These are phyloP conservation scores for Anisodus acutangulus DNA, from an alignment of 257 asterid genomes.

Conservation along the genomic window DNA sequence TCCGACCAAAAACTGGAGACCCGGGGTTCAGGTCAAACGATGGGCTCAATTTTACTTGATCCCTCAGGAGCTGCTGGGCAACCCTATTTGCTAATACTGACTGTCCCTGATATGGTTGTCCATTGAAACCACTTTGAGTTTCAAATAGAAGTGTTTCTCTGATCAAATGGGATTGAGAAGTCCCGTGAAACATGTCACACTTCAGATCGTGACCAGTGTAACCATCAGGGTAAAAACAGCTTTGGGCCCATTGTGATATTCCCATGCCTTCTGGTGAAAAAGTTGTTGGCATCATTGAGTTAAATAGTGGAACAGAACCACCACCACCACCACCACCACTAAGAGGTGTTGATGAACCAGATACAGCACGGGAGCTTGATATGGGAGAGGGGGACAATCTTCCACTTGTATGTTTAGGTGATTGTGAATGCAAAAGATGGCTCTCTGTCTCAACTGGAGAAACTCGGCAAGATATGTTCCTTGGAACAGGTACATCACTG, in stretches of 20 bases:
- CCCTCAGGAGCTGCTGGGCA: slow-evolving; percentile 53
- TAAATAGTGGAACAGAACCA: slow-evolving; percentile 29
- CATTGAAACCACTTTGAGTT: slow-evolving; percentile 36
- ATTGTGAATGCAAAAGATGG: slow-evolving; percentile 21
- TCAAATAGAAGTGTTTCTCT: slow-evolving; percentile 42
- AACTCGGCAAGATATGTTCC: slow-evolving; percentile 20
- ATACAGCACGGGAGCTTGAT: slow-evolving; percentile 32
- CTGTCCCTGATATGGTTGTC: slow-evolving; percentile 44
- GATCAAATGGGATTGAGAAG: slow-evolving; percentile 51
- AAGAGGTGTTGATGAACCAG: slow-evolving; percentile 41
- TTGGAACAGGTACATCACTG: slow-evolving; percentile 16
- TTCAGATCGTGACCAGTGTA: slow-evolving; percentile 36
- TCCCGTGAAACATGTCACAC: slow-evolving; percentile 51
- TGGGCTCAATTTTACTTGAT: slow-evolving; percentile 43
- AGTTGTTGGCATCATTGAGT: slow-evolving; percentile 17
- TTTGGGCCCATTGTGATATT: slow-evolving; percentile 27
- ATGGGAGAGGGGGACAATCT: slow-evolving; percentile 32
- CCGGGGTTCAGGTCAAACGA: slow-evolving; percentile 41
- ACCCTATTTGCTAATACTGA: slow-evolving; percentile 51
- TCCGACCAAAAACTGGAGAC: slow-evolving; percentile 33
- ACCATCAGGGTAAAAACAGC: slow-evolving; percentile 31
- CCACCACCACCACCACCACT: background rate
- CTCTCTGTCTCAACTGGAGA: slow-evolving; percentile 19
- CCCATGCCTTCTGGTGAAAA: slow-evolving; percentile 19
- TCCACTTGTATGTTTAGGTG: slow-evolving; percentile 39